phyloP scores from a whole-genome alignment of 495 filamentous ascomycete species.

The Penicilliopsis zonata region DNA sequence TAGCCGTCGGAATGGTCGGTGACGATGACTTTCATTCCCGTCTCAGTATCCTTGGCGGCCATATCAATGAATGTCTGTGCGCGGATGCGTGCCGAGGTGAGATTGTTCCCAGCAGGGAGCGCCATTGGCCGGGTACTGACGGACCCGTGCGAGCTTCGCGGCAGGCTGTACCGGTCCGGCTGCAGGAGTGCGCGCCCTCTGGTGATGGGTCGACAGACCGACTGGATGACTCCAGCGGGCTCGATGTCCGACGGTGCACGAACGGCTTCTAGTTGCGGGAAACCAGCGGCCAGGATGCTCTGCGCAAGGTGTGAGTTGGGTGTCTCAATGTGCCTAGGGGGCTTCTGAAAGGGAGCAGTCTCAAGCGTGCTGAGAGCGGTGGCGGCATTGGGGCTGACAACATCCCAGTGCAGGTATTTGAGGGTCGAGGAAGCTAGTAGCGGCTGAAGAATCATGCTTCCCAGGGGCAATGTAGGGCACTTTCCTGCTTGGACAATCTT shows the following conservation, averaged over 20 bases:
- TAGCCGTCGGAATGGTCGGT: constrained; percentile 32
- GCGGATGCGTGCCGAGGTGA: constrained; percentile 35
- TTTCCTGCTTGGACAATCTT: constrained; percentile 53
- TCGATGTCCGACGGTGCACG: constrained; percentile 66
- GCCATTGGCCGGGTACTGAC: constrained; percentile 30
- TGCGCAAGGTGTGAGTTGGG: constrained; percentile 64
- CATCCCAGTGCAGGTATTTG: constrained; percentile 71
- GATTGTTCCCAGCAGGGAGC: constrained; percentile 31
- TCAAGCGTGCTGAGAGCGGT: constrained; percentile 29
- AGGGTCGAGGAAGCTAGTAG: constrained; percentile 59
- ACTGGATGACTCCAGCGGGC: constrained; percentile 52
- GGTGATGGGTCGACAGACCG: constrained; percentile 50
- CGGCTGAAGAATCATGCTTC: constrained; percentile 50
- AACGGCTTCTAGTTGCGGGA: constrained; percentile 55
- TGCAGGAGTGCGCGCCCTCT: constrained; percentile 34
- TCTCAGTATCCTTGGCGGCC: constrained; percentile 31
- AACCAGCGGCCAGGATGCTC: constrained; percentile 56
- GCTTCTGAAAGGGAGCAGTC: constrained; percentile 24
- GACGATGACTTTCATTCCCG: constrained; percentile 28
- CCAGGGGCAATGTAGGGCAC: constrained; percentile 46
- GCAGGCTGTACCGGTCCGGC: constrained; percentile 36
- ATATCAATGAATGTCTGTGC: constrained; percentile 39
- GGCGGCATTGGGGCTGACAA: constrained; percentile 38
- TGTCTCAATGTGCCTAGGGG: constrained; percentile 22
- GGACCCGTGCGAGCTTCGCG: constrained; percentile 35